Percentiles rank a stretch among this genome's conserved stretches.
phyloP scores from a whole-genome alignment of 2,329 filamentous ascomycete species.

The Raffaelea ambrosiae region DNA sequence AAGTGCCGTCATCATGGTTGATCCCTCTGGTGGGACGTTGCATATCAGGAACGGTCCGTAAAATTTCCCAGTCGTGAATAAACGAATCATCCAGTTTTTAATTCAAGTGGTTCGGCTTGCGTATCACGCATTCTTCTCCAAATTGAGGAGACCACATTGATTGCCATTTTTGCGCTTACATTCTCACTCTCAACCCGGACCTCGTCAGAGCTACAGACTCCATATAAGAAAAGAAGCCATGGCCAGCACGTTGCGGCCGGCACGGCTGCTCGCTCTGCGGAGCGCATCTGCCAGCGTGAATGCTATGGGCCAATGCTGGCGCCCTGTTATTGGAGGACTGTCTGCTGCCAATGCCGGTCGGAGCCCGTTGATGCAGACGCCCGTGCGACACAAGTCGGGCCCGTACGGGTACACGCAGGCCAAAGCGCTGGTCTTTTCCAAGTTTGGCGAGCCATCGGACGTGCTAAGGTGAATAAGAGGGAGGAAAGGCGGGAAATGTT shows the following conservation, averaged over 20 bases:
- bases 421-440: conserved; percentile 69
- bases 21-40: too few species aligned
- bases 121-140: too few species aligned
- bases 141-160: too few species aligned
- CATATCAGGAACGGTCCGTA: too few species aligned
- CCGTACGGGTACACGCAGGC: conserved; percentile 78
- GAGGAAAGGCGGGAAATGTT: too few species aligned
- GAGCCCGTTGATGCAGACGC: conserved; percentile 2
- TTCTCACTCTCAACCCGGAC: too few species aligned
- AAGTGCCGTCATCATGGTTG: background rate
- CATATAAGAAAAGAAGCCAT: too few species aligned
- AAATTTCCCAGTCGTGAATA: too few species aligned
- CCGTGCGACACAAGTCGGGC: conserved; percentile 41
- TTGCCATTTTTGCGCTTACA: too few species aligned
- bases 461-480: conserved; percentile 49
- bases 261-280: conserved; percentile 6
- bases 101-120: too few species aligned
- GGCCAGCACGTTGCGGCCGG: conserved; percentile 8
- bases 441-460: conserved; percentile 66
- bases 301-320: background rate
- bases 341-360: background rate
- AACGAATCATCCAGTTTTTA: too few species aligned
- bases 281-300: background rate
- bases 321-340: background rate
- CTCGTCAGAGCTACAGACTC: too few species aligned